phyloP scores from a whole-genome alignment of 257 asterid genomes.

The Solanum piurae region DNA sequence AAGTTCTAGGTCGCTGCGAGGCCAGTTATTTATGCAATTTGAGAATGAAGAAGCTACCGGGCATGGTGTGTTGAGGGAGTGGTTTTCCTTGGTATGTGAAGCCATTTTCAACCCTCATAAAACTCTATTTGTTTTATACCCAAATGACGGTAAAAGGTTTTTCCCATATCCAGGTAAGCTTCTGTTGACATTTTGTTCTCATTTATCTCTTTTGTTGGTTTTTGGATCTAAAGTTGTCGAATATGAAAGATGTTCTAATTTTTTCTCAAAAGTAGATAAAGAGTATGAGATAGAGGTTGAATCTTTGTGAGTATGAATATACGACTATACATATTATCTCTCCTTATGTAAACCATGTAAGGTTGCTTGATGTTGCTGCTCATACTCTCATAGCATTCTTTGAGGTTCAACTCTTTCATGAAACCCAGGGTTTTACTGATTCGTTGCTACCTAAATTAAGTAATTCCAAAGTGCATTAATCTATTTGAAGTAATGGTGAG shows the following conservation, averaged over 20 bases:
- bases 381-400: background rate
- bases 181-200: background rate
- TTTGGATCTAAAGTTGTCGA: background rate
- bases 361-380: background rate
- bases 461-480: background rate
- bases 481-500: background rate
- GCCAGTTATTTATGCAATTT: background rate
- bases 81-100: slow-evolving; percentile 51
- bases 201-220: background rate
- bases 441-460: background rate
- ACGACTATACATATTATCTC: background rate
- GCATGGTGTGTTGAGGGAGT: background rate
- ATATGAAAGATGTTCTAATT: background rate
- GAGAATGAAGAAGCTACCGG: background rate
- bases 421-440: background rate
- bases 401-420: background rate
- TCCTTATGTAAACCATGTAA: background rate
- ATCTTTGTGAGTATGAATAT: background rate
- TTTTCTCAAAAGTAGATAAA: too few relatives aligned
- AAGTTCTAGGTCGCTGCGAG: background rate
- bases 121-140: slow-evolving; percentile 76
- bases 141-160: slow-evolving; percentile 81
- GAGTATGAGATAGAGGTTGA: background rate
- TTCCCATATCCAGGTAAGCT: slow-evolving; percentile 78
- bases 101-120: slow-evolving; percentile 77